Percentiles rank a stretch among this genome's conserved stretches.
Conservation (phyloP, 2,329 filamentous ascomycete species). For the Colletotrichum graminicola region DNA sequence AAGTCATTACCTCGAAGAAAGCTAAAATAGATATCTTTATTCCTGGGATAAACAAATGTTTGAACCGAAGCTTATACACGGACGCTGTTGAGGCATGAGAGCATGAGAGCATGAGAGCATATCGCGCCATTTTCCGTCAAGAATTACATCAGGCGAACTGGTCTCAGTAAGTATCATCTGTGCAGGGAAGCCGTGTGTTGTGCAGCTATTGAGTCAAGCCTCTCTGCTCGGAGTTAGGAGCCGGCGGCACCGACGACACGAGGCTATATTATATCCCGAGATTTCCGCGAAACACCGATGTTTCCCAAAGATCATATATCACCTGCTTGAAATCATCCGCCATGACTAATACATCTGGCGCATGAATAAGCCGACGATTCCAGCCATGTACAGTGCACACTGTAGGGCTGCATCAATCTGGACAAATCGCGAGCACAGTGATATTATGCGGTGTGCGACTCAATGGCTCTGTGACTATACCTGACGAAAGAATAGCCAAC, state of each 20-base stretch:
- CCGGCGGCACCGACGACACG: not conserved
- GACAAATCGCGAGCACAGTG: conserved; percentile 17
- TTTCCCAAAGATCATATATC: not conserved
- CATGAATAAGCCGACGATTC: conserved; percentile 20
- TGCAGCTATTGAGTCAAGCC: not conserved
- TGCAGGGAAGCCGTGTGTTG: not conserved
- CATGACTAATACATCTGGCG: not conserved
- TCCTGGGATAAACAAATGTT: not conserved
- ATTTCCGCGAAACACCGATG: conserved; percentile 27
- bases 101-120: too few species aligned
- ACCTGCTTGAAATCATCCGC: not conserved
- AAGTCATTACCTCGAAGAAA: not conserved
- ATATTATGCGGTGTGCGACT: not conserved
- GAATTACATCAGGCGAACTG: not conserved
- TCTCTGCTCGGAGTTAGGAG: not conserved
- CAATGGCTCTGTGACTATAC: not conserved
- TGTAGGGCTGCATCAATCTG: not conserved
- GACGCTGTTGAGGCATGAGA: not conserved
- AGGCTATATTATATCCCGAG: conserved; percentile 18
- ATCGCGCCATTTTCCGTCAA: not conserved
- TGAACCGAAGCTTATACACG: not conserved
- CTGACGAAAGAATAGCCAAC: not conserved
- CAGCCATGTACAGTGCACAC: not conserved
- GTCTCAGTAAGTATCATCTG: not conserved
- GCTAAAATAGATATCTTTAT: not conserved